These are phyloP conservation scores for Fusarium succisae DNA, from an alignment of 2,329 filamentous ascomycete genomes.

Conservation along the genomic window DNA sequence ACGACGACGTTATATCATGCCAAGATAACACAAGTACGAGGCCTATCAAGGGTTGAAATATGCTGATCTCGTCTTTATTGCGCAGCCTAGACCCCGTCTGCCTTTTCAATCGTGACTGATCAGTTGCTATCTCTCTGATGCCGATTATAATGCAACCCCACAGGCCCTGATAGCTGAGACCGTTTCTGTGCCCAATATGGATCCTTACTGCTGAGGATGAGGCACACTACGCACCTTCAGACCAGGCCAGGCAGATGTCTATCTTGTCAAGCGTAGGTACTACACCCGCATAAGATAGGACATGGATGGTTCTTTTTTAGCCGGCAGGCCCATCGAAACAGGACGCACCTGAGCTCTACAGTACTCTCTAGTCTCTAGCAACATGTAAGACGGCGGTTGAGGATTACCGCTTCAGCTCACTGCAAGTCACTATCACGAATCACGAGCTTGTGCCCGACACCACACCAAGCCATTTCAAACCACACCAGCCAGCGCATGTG, in stretches of 20 bases:
- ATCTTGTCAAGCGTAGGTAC: slow-evolving; percentile 25
- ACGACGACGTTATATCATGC: not conserved
- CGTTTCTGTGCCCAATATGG: slow-evolving; percentile 33
- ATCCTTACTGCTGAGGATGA: slow-evolving; percentile 16
- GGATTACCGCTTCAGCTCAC: slow-evolving; percentile 23
- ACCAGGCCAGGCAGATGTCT: slow-evolving; percentile 25
- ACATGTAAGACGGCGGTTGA: not conserved
- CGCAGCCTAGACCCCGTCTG: not conserved
- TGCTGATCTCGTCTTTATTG: not conserved
- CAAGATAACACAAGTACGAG: not conserved
- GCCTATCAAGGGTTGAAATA: not conserved
- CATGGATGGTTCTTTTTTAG: slow-evolving; percentile 29
- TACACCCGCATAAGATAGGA: slow-evolving; percentile 4
- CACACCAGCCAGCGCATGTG: slow-evolving; percentile 23
- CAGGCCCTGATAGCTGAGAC: slow-evolving; percentile 34
- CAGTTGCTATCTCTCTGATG: not conserved
- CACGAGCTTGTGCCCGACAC: slow-evolving; percentile 10
- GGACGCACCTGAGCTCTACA: not conserved
- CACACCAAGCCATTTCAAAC: slow-evolving; percentile 3
- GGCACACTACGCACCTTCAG: slow-evolving; percentile 9
- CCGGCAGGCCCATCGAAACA: slow-evolving; percentile 4
- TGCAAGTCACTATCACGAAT: slow-evolving; percentile 20
- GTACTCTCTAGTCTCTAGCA: not conserved
- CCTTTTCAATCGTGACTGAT: not conserved
- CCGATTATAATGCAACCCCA: slow-evolving; percentile 18